Conservation (phyloP, 306 rosid species). For the Citrullus colocynthis region DNA sequence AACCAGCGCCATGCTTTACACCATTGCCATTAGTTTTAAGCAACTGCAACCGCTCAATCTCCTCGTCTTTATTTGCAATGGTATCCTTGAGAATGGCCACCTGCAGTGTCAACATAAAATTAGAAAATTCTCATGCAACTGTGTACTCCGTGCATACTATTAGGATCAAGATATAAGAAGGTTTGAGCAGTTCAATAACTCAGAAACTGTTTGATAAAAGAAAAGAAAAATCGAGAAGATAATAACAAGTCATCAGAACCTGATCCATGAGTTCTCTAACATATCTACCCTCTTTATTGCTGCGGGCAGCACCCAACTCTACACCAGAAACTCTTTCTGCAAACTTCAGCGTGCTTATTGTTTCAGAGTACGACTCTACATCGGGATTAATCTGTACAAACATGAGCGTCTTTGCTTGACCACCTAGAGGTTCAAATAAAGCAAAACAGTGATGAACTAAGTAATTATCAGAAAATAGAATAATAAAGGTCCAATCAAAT, state of each 20-base stretch:
- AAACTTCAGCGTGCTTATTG: conserved; percentile 88
- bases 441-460: not conserved
- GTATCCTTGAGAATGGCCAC: conserved; percentile 64
- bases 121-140: conserved; percentile 9
- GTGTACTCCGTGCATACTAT: not conserved
- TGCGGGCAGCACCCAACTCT: conserved; percentile 92
- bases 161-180: not conserved
- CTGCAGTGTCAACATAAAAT: conserved; percentile 34
- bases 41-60: conserved; percentile 59
- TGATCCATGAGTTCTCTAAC: conserved; percentile 94
- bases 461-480: not conserved
- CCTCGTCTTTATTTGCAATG: conserved; percentile 62
- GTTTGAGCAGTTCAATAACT: not conserved
- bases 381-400: conserved; percentile 97
- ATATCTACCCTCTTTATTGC: conserved; percentile 95
- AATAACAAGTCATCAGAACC: conserved; percentile 27
- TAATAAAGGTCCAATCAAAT: not conserved
- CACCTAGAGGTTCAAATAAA: conserved; percentile 42
- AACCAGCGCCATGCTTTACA: conserved; percentile 25
- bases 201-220: conserved; percentile 1
- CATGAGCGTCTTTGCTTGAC: conserved; percentile 99
- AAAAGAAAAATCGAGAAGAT: not conserved
- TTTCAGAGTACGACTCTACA: conserved; percentile 74
- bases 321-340: conserved; percentile 99
- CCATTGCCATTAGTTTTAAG: conserved; percentile 48